Evolutionary conservation across 2,329 filamentous ascomycete species (phyloP), one percentile per base, ranked within the genome.

Genomic region (Drechslerella stenobrocha): DNA sequence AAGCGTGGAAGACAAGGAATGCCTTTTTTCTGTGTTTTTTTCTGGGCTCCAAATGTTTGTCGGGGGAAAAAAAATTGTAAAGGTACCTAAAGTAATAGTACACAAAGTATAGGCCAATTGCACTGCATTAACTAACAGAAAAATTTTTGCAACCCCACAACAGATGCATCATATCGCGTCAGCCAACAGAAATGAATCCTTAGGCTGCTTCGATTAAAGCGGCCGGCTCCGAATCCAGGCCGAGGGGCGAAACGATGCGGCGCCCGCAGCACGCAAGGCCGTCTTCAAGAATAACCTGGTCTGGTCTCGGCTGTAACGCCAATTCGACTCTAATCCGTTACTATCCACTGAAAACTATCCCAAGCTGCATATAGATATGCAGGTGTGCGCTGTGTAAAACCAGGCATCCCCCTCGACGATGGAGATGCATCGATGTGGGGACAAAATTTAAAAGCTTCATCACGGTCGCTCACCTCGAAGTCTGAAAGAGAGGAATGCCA

Each of bases 1-100:
- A 56, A 65, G 55, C 52, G 52, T 65, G 60, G 59, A 32, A 26
- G 20, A 23, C 52, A 52, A 46, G 52, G 52, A 51, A 52, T 52
- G 11, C 5, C 2, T 51, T 48, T 48, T 57, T 20, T 40, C 13
- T 48, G 9, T 35, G 8, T 35, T 9, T 40, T 47, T 51, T 44
- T 26, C 20, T 28, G 30, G 28, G 42, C 23, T 22, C 35, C 20
- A 42, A 42, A 42, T 20, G 15, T 37, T 37, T 37, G 13, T 32
- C 30, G 30, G 6, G 6, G 30, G 30, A n/a, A n/a, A n/a, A n/a
- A n/a, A n/a, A n/a, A n/a, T n/a, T n/a, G n/a, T n/a, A n/a, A n/a
- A n/a, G n/a, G n/a, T n/a, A n/a, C n/a, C n/a, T n/a, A n/a, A n/a
- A n/a, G n/a, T n/a, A n/a, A n/a, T n/a, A n/a, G n/a, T n/a, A n/a